Percentiles rank a stretch among this genome's conserved stretches.
Evolutionary conservation across 768 basidiomycete genomes (phyloP).

Genomic region (Lentinula sp.): DNA sequence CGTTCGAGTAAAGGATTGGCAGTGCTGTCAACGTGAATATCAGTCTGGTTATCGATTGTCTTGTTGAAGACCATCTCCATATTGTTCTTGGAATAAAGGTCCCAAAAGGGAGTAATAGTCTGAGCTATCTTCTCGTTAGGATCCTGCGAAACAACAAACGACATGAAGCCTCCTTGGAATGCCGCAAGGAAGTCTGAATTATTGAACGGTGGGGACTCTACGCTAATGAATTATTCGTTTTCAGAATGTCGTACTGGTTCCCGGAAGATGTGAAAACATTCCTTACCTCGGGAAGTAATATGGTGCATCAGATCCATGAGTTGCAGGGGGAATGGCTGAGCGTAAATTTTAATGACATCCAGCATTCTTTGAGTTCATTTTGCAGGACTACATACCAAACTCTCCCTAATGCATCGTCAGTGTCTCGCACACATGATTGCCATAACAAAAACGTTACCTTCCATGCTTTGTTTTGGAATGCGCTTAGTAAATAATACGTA

Average conservation of each 20-base stretch:
- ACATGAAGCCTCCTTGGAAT: constrained; percentile 16
- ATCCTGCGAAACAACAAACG: constrained; percentile 13
- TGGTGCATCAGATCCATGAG: constrained; percentile 10
- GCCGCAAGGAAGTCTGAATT: constrained; percentile 17
- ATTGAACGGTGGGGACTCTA: constrained; percentile 7
- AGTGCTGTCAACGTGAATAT: constrained; percentile 13
- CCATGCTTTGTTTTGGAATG: constrained; percentile 23
- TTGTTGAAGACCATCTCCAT: constrained; percentile 27
- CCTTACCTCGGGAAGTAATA: constrained; percentile 13
- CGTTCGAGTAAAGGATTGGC: constrained; percentile 12
- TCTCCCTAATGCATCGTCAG: constrained; percentile 12
- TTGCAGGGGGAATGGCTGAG: constrained; percentile 14
- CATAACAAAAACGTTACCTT: constrained; percentile 18
- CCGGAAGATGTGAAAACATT: neutral
- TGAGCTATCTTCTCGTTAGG: constrained; percentile 13
- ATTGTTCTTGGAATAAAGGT: neutral
- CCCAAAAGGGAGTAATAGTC: constrained; percentile 16
- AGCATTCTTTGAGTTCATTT: neutral
- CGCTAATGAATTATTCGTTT: neutral
- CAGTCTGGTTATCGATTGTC: constrained; percentile 6
- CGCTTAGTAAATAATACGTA: constrained; percentile 20
- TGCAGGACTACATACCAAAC: constrained; percentile 9
- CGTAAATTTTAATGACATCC: neutral
- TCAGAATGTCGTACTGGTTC: too few relatives aligned
- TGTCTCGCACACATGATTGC: neutral